Conservation (phyloP, 2,329 filamentous ascomycete genomes). For the Elsinoe arachidis region DNA sequence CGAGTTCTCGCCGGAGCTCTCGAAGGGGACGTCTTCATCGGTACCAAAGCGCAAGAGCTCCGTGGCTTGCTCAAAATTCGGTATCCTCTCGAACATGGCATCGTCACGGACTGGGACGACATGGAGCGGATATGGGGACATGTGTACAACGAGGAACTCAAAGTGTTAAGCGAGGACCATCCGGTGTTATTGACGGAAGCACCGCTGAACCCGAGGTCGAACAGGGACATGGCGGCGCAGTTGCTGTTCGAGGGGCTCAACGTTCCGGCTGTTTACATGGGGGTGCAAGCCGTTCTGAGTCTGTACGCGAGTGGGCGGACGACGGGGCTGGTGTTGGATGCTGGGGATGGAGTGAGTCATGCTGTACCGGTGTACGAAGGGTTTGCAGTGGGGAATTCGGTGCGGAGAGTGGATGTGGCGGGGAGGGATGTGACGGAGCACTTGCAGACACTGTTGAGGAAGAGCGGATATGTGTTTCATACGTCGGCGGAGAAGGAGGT, state of each 20-base stretch:
- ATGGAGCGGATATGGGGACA: conserved; percentile 99
- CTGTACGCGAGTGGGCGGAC: conserved; percentile 93
- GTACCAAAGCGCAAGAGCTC: conserved; percentile 80
- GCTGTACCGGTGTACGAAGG: conserved; percentile 97
- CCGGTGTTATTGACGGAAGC: conserved; percentile 94
- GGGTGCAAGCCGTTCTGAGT: conserved; percentile 92
- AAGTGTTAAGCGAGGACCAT: conserved; percentile 97
- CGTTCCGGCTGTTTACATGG: conserved; percentile 90
- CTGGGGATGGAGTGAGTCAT: conserved; percentile 92
- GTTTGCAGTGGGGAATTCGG: conserved; percentile 92
- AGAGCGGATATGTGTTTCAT: conserved; percentile 89
- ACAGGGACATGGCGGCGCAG: conserved; percentile 92
- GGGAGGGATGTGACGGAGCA: conserved; percentile 95
- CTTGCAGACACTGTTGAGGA: conserved; percentile 80
- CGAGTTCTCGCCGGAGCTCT: conserved; percentile 92
- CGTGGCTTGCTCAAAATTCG: conserved; percentile 89
- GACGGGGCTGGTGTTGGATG: conserved; percentile 90
- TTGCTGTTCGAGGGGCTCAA: conserved; percentile 99
- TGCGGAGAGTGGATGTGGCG: conserved; percentile 90
- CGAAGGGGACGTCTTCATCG: conserved; percentile 96
- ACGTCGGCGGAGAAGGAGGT: conserved; percentile 98
- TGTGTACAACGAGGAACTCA: conserved; percentile 90
- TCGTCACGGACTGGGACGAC: conserved; percentile 98
- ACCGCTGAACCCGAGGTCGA: conserved; percentile 86
- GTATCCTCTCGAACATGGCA: conserved; percentile 93